Evolutionary conservation across 2,329 filamentous ascomycete genomes (phyloP), one percentile per base, ranked within the genome.

Genomic region (Xylaria hypoxylon): DNA sequence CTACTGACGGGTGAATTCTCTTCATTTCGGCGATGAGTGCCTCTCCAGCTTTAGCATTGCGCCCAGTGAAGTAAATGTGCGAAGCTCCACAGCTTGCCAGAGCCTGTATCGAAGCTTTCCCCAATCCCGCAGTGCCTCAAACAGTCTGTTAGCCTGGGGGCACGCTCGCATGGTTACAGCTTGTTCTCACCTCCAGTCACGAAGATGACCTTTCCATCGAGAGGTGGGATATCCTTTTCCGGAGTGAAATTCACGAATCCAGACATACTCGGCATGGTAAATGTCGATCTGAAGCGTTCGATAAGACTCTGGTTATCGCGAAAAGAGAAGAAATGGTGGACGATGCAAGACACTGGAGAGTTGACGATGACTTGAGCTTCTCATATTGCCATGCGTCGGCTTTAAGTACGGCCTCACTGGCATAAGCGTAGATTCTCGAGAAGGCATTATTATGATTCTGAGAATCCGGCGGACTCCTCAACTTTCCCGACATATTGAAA

Each of bases 31-130:
- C 5, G 74, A 79, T 76, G 24, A 85, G 80, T 13, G 79, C 79
- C 22, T 79, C 77, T 17, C 77, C 80, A 8, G 81, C 82, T 69
- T 83, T 80, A 55, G 73, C 77, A 38, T 79, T 83, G 38, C 85
- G 82, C 1, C 83, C 84, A n/a, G 79, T 83, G 60, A 88, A 80
- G 75, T 84, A 86, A 62, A 89, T 84, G 57, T 84, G 81, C 2
- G 78, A 75, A 17, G 86, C 85, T n/a, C 77, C 55, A 68, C 83
- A 81, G 58, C 77, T 77, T 13, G 80, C 78, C 7, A 84, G 75
- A 3, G 79, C 77, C 13, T 79, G 70, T 44, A 83, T 74, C 4
- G 79, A 79, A 62, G 79, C 77, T 62, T 77, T 79, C 24, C 83
- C 83, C 2, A 84, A 74, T 0, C 82, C 83, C 28, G 78, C 74